Conservation (phyloP, 345 rosid species). For the Gossypium mustelinum region DNA sequence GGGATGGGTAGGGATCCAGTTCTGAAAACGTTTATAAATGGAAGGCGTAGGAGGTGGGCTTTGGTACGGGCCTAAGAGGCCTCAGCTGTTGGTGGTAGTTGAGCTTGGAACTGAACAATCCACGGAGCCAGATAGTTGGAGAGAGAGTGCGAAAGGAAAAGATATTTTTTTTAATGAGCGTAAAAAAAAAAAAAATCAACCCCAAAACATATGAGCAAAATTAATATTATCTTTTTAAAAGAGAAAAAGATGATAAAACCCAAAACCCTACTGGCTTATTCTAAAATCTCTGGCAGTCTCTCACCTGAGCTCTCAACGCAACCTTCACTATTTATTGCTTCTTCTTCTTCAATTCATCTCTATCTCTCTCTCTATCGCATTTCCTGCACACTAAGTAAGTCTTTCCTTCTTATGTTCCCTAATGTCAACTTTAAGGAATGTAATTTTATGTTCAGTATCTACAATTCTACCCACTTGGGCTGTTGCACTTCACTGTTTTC, state of each 20-base stretch:
- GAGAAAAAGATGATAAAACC: constrained; percentile 45
- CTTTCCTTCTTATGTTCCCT: not conserved
- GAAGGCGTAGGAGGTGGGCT: not conserved
- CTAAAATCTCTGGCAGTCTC: constrained; percentile 14
- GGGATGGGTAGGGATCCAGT: too few relatives aligned
- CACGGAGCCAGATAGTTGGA: not conserved
- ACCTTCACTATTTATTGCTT: constrained; percentile 12
- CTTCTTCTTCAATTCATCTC: constrained; percentile 17
- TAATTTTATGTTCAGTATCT: constrained; percentile 7
- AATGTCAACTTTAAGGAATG: not conserved
- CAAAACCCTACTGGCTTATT: constrained; percentile 40
- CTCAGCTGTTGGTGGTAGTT: not conserved
- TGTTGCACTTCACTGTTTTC: not conserved
- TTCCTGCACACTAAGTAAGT: not conserved
- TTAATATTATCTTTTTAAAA: not conserved
- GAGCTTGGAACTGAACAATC: not conserved
- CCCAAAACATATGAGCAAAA: not conserved
- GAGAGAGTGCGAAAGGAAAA: not conserved
- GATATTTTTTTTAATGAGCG: constrained; percentile 5
- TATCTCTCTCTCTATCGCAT: constrained; percentile 20
- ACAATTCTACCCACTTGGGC: constrained; percentile 17
- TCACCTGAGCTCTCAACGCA: constrained; percentile 12
- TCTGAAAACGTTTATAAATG: not conserved
- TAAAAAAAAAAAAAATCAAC: not conserved
- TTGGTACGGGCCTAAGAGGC: not conserved